Evolutionary conservation across 2,329 filamentous ascomycete species (phyloP), one percentile per base, ranked within the genome.

Genomic region (Xylariaceae sp.): DNA sequence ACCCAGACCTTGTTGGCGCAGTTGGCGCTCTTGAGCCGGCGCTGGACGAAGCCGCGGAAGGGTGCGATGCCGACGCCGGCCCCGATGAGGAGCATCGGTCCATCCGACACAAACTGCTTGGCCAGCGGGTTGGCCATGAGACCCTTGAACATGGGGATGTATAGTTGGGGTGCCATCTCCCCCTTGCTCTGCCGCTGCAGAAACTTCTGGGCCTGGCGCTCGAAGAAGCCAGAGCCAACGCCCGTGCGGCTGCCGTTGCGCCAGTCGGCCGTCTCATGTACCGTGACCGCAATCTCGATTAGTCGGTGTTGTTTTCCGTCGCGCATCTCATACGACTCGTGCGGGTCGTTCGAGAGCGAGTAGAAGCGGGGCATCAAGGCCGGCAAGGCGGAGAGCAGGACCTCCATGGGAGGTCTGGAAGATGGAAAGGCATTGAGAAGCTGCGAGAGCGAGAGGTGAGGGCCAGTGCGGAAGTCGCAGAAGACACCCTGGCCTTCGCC

Each of bases 281-380:
- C 80, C 6, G 89, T 93, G 37, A 98, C 92, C n/a, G 92, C 92
- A 52, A 96, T 84, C 64, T 96, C 92, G 50, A 98, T 80, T 39
- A 96, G 65, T 19, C 89, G 83, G 44, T 84, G 83, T 46, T 75
- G 73, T 43, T 82, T 75, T 24, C 77, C 74, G 43, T 83, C 82
- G 42, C 77, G 74, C 15, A 79, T 72, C 42, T 75, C 73, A 40
- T 75, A 83, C 6, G 71, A 72, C 46, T 93, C 78, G 44, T 92
- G 85, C 0, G 92, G 92, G 52, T 98, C 92, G 57, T 94, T 95
- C 34, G 89, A 95, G 11, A 98, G 77, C 4, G 90, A 96, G 66
- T 98, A 98, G 68, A 98, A 98, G 39, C 92, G 84, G 3, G 92
- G 92, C 90, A 96, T 96, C 32, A 96, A 72, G 31, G 86, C 83